Percentiles rank a stretch among this genome's conserved stretches.
Conservation (phyloP, 305 asterid genomes). For the Galium porrigens region DNA sequence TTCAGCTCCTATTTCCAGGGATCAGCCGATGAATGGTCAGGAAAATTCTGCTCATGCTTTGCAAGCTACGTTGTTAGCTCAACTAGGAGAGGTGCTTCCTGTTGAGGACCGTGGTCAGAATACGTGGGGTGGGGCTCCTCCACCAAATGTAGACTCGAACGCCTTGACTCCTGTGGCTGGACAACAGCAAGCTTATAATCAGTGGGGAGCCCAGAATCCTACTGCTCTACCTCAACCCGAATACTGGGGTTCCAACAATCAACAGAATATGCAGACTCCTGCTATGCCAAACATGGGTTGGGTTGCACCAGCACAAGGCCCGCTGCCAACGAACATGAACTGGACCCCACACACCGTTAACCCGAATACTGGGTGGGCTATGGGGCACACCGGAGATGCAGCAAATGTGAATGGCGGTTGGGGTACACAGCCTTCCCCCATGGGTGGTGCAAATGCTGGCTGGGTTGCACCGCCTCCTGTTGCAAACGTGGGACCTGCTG, state of each 20-base stretch:
- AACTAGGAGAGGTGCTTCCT: slow-evolving; percentile 28
- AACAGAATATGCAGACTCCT: slow-evolving; percentile 42
- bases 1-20: slow-evolving; percentile 33
- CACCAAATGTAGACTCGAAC: slow-evolving; percentile 24
- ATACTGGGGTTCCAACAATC: slow-evolving; percentile 49
- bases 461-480: slow-evolving; percentile 19
- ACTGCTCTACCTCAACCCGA: slow-evolving; percentile 46
- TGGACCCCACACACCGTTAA: slow-evolving; percentile 31
- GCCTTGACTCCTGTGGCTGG: slow-evolving; percentile 25
- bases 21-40: slow-evolving; percentile 19
- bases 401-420: slow-evolving; percentile 37
- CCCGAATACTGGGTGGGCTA: slow-evolving; percentile 25
- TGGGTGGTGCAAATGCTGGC: slow-evolving; percentile 29
- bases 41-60: slow-evolving; percentile 24
- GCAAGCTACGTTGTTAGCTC: slow-evolving; percentile 24
- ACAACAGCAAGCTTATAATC: slow-evolving; percentile 41
- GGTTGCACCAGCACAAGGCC: slow-evolving; percentile 22
- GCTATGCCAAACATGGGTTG: slow-evolving; percentile 31
- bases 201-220: slow-evolving; percentile 46
- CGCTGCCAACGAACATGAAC: slow-evolving; percentile 16
- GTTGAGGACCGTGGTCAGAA: slow-evolving; percentile 37
- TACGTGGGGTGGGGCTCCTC: slow-evolving; percentile 27
- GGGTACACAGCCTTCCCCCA: slow-evolving; percentile 32
- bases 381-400: slow-evolving; percentile 19
- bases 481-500: slow-evolving; percentile 24